Evolutionary conservation across 2,329 filamentous ascomycete genomes (phyloP).

Genomic region (Neonectria sp.): DNA sequence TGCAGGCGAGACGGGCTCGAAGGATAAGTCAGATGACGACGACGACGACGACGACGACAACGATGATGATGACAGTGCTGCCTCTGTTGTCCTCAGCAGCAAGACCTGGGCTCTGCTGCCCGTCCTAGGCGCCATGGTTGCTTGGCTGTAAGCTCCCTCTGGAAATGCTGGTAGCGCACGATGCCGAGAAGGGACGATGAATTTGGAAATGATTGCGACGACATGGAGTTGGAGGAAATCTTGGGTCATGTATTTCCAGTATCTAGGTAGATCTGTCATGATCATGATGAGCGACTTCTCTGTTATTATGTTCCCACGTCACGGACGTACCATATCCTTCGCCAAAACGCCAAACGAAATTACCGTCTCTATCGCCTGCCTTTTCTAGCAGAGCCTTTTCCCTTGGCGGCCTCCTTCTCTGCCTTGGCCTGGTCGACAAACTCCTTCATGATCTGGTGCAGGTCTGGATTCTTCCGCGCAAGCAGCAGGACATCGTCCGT

Average conservation of each 20-base stretch:
- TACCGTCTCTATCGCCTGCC: constrained; percentile 43
- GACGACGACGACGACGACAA: constrained; percentile 6
- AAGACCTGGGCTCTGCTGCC: constrained; percentile 23
- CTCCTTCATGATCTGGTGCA: constrained; percentile 81
- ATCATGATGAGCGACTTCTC: neutral
- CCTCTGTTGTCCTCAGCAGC: neutral
- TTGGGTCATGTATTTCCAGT: neutral
- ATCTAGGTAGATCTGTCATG: neutral
- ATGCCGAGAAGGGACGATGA: too few species aligned
- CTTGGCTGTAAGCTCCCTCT: constrained; percentile 18
- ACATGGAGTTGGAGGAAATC: neutral
- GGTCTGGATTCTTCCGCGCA: constrained; percentile 86
- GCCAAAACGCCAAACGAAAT: constrained; percentile 31
- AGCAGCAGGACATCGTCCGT: constrained; percentile 92
- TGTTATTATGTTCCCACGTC: neutral
- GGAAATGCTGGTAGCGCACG: neutral
- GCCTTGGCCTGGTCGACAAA: constrained; percentile 75
- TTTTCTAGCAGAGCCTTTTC: constrained; percentile 52
- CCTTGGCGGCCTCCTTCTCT: constrained; percentile 49
- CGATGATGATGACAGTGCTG: constrained; percentile 21
- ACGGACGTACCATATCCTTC: constrained; percentile 13
- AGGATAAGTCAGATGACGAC: neutral
- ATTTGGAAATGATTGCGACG: neutral
- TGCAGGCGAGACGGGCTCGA: constrained; percentile 23
- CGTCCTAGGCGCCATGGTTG: constrained; percentile 17